Percentiles rank a stretch among this genome's conserved stretches.
Conservation (phyloP, 2,329 filamentous ascomycete species). For the Talaromyces sp. region DNA sequence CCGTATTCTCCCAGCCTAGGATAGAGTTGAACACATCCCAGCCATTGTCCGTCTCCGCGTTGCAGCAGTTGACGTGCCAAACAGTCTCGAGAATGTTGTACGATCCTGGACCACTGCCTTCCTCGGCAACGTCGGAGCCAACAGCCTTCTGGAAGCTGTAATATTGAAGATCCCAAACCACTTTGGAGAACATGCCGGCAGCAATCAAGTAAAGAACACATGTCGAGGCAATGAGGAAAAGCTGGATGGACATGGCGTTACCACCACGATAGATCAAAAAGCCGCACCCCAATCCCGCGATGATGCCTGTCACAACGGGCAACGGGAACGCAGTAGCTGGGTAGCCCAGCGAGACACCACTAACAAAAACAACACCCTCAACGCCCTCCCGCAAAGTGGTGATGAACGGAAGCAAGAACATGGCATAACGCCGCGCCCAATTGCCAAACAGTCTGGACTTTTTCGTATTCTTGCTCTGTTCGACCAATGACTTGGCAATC, state of each 20-base stretch:
- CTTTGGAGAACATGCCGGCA: conserved; percentile 74
- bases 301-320: conserved; percentile 68
- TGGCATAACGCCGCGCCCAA: conserved; percentile 80
- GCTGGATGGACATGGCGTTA: conserved; percentile 63
- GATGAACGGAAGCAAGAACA: conserved; percentile 83
- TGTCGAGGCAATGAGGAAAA: conserved; percentile 78
- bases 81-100: conserved; percentile 76
- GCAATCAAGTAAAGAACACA: conserved; percentile 81
- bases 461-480: conserved; percentile 30
- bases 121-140: conserved; percentile 57
- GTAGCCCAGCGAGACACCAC: conserved; percentile 73
- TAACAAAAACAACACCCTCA: conserved; percentile 81
- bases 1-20: conserved; percentile 83
- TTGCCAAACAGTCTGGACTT: conserved; percentile 35
- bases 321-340: conserved; percentile 75
- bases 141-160: conserved; percentile 59
- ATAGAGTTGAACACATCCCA: conserved; percentile 88
- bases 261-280: conserved; percentile 71
- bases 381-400: conserved; percentile 84
- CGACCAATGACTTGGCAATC: conserved; percentile 66
- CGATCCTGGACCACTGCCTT: conserved; percentile 66
- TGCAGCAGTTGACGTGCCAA: conserved; percentile 86
- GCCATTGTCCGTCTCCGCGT: conserved; percentile 66
- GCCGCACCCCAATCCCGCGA: conserved; percentile 64
- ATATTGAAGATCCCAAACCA: conserved; percentile 70